phyloP scores from a whole-genome alignment of 805 yeast genomes.

The Kregervanrija fluxuum region DNA sequence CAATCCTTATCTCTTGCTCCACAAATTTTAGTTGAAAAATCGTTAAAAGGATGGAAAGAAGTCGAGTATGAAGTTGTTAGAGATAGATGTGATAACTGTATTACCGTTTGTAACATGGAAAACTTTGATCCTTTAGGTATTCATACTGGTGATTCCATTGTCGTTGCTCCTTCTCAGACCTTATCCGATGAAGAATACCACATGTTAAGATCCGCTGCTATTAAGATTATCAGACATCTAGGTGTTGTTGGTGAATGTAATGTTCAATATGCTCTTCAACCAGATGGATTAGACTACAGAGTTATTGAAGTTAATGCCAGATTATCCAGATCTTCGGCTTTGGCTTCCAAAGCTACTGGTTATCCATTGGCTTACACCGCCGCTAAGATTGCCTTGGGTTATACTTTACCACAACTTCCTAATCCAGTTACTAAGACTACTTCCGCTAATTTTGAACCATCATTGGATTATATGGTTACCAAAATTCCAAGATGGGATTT shows the following conservation, averaged over 20 bases:
- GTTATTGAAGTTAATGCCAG: constrained; percentile 98
- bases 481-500: constrained; percentile 99
- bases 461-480: constrained; percentile 92
- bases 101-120: constrained; percentile 98
- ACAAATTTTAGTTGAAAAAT: constrained; percentile 92
- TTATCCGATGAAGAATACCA: constrained; percentile 95
- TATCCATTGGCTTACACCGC: constrained; percentile 98
- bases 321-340: constrained; percentile 92
- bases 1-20: constrained; percentile 88
- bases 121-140: constrained; percentile 97
- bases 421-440: constrained; percentile 96
- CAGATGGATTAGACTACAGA: constrained; percentile 91
- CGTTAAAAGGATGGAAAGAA: constrained; percentile 98
- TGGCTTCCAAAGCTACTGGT: constrained; percentile 98
- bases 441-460: constrained; percentile 94
- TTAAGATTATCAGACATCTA: constrained; percentile 92
- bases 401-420: constrained; percentile 90
- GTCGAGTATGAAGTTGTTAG: constrained; percentile 98
- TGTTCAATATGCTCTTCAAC: constrained; percentile 93
- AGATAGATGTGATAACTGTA: constrained; percentile 93
- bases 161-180: constrained; percentile 98
- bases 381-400: constrained; percentile 92
- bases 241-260: constrained; percentile 99
- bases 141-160: constrained; percentile 98
- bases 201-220: constrained; percentile 96